Conservation (phyloP, 2,329 filamentous ascomycete species). For the Pseudocercospora macadamiae region DNA sequence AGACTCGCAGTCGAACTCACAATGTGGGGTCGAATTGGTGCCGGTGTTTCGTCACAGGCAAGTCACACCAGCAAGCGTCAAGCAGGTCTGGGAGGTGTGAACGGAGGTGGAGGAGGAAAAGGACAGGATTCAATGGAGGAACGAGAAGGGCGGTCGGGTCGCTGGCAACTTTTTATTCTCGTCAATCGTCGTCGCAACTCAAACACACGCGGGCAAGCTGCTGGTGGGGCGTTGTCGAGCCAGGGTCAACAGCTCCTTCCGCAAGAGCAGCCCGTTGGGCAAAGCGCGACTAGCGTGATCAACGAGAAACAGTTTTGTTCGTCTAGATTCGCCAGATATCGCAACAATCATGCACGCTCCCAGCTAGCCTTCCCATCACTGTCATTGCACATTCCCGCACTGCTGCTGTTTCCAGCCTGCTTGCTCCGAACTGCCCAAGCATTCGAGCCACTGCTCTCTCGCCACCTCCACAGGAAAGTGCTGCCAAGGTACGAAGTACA, state of each 20-base stretch:
- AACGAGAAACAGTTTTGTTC: not conserved
- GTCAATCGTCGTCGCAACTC: not conserved
- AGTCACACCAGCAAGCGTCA: slow-evolving; percentile 8
- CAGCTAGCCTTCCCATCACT: not conserved
- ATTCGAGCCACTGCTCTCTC: not conserved
- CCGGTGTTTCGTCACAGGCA: not conserved
- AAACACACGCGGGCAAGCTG: not conserved
- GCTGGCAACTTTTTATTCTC: slow-evolving; percentile 6
- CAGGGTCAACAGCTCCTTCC: slow-evolving; percentile 1
- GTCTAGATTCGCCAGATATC: slow-evolving; percentile 7
- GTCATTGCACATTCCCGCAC: not conserved
- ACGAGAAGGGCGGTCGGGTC: not conserved
- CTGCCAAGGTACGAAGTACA: not conserved
- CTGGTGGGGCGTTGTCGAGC: slow-evolving; percentile 2
- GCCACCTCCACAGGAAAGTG: not conserved
- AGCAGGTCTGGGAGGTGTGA: not conserved
- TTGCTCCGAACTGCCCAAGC: not conserved
- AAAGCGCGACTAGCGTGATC: not conserved
- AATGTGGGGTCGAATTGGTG: not conserved
- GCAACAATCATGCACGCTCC: not conserved
- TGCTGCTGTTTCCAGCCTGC: not conserved
- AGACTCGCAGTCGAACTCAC: slow-evolving; percentile 8
- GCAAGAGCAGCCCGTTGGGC: not conserved
- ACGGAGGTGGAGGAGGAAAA: not conserved
- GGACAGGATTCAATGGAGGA: not conserved